These are phyloP conservation scores for Schoenoplectus tabernaemontani DNA, from an alignment of 202 grass and related monocot species.

Conservation along the genomic window DNA sequence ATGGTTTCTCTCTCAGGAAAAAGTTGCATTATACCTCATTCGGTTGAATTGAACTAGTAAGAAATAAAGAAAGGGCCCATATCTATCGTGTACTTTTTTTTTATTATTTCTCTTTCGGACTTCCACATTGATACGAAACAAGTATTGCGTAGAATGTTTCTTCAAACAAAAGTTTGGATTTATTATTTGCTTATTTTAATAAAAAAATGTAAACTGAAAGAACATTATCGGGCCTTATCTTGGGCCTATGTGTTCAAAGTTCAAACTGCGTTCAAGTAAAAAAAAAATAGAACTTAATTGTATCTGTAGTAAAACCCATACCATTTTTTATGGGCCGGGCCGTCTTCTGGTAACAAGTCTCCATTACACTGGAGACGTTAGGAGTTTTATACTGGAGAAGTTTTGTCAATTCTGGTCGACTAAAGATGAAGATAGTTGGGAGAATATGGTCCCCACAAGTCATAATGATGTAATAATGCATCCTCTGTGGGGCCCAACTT, in stretches of 20 bases:
- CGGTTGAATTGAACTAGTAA: background rate
- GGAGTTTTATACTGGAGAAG: background rate
- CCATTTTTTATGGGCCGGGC: background rate
- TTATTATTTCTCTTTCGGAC: background rate
- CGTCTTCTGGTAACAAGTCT: background rate
- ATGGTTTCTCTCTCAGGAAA: background rate
- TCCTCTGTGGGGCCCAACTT: background rate
- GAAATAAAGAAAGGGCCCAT: background rate
- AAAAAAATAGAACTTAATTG: background rate
- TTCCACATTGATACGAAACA: background rate
- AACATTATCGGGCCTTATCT: background rate
- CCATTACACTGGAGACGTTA: background rate
- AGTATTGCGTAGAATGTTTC: background rate
- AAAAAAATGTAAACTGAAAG: background rate
- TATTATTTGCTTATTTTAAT: background rate
- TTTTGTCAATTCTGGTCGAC: background rate
- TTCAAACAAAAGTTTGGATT: background rate
- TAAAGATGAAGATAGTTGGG: background rate
- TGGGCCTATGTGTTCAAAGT: background rate
- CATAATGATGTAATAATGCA: background rate
- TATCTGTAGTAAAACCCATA: background rate
- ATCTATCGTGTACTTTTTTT: background rate
- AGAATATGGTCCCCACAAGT: background rate
- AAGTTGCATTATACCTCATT: background rate
- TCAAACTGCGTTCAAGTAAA: background rate